phyloP scores from a whole-genome alignment of 805 yeast genomes.

The Huiozyma sinensis region DNA sequence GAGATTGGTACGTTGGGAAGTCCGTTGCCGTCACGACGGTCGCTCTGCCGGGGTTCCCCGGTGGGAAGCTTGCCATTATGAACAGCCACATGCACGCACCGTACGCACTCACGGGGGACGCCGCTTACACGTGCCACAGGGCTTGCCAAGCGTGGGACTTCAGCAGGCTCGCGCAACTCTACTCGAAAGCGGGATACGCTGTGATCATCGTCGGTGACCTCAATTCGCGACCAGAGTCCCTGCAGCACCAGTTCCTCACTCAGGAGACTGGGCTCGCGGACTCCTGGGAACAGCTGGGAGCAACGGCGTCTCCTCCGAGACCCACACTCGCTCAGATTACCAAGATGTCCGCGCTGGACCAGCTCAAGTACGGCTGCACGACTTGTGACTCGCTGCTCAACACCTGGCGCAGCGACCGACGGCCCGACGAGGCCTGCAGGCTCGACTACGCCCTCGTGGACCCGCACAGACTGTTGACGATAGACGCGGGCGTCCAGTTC shows the following conservation, averaged over 20 bases:
- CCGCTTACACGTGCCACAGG: slow-evolving; percentile 81
- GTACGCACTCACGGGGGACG: slow-evolving; percentile 71
- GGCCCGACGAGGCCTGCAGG: slow-evolving; percentile 66
- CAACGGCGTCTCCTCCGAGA: slow-evolving; percentile 9
- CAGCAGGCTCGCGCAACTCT: slow-evolving; percentile 49
- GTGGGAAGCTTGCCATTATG: slow-evolving; percentile 59
- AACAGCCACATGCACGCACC: slow-evolving; percentile 98
- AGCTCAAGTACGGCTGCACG: slow-evolving; percentile 63
- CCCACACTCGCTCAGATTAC: slow-evolving; percentile 32
- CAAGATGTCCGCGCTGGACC: slow-evolving; percentile 43
- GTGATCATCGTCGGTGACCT: slow-evolving; percentile 89
- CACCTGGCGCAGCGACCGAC: slow-evolving; percentile 56
- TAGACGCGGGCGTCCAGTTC: slow-evolving; percentile 61
- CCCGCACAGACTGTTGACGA: slow-evolving; percentile 38
- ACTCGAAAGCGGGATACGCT: slow-evolving; percentile 67
- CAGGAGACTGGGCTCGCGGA: slow-evolving; percentile 59
- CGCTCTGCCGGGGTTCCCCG: slow-evolving; percentile 16
- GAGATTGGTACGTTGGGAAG: slow-evolving; percentile 97
- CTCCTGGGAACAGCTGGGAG: slow-evolving; percentile 64
- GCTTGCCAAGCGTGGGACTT: slow-evolving; percentile 97
- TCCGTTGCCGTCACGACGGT: slow-evolving; percentile 58
- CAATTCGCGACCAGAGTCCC: slow-evolving; percentile 77
- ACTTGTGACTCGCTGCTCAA: slow-evolving; percentile 85
- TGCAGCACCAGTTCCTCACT: slow-evolving; percentile 69
- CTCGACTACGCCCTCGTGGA: slow-evolving; percentile 85